Base-by-base conservation (phyloP, 2,329 filamentous ascomycete genomes). In the Sclerotinia borealis region DNA sequence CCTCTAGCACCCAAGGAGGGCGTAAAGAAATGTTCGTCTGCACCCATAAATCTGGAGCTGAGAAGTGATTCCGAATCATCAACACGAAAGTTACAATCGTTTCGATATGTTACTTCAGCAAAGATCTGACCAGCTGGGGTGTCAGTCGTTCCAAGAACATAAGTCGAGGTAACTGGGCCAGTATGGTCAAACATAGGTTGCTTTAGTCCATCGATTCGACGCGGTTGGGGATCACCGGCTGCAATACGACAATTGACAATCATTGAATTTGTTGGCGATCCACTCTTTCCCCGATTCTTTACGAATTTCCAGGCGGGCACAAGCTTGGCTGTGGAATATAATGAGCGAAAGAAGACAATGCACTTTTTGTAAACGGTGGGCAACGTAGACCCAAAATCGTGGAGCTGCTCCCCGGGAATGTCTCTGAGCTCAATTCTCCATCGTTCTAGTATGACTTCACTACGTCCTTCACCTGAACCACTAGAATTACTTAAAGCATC, bases 341-440 rank as follows among this genome's bases (percentile, higher is more conserved):
- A 82, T 1, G 92, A 92, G 65, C 95, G 85, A 77, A 98, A 97
- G 70, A 97, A 86, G 69, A 98, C 90, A 68, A 99, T 96, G 71
- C 91, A 92, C 78, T 96, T 95, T 79, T 99, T 99, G 82, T 99
- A 99, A 64, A 96, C 87, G 59, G 91, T 93, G 17, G 95, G 92
- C 59, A 98, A 79, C 37, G 79, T 80, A 13, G 80, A 79, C 9
- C 83, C 84, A 73, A 87, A 91, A 73, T 84, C 85, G 54, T 84
- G 80, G 19, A 74, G 70, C 37, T 75, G 72, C 68, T 81, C 74
- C 74, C 80, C 74, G 63, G 80, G 76, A 64, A 78, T 78, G 69
- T 85, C 84, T 73, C 90, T 90, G 63, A 98, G 81, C 73, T 95
- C 89, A 67, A 99, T 84, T 63, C 83, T 88, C 95, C 95, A 99